phyloP scores from a whole-genome alignment of 352 stramenopile genomes.

The Phytophthora cactorum region DNA sequence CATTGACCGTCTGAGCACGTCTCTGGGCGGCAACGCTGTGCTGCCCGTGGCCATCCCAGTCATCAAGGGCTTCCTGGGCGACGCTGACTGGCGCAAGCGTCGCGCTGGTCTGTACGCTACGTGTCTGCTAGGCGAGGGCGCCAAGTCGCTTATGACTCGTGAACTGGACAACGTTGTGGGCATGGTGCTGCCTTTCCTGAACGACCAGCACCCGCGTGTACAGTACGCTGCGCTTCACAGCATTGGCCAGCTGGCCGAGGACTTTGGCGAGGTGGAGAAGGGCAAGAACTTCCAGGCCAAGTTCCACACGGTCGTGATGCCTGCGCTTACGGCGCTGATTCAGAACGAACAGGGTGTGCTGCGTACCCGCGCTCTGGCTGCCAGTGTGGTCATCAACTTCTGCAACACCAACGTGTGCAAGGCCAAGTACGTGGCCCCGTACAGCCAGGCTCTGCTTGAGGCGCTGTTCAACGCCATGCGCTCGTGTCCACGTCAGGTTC shows the following conservation, averaged over 20 bases:
- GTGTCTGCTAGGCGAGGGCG: slow-evolving; percentile 78
- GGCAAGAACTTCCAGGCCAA: slow-evolving; percentile 90
- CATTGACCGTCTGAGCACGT: slow-evolving; percentile 79
- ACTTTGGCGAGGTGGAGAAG: slow-evolving; percentile 86
- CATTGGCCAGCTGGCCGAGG: slow-evolving; percentile 81
- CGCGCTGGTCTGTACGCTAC: slow-evolving; percentile 81
- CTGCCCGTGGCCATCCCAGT: slow-evolving; percentile 81
- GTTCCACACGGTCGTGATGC: slow-evolving; percentile 71
- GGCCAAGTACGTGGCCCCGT: slow-evolving; percentile 69
- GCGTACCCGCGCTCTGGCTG: slow-evolving; percentile 77
- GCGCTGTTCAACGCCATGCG: slow-evolving; percentile 84
- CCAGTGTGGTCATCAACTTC: slow-evolving; percentile 86
- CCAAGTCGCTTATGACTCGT: slow-evolving; percentile 80
- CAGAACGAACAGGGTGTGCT: slow-evolving; percentile 67
- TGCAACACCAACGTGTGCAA: slow-evolving; percentile 89
- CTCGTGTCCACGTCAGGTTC: slow-evolving; percentile 77
- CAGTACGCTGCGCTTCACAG: slow-evolving; percentile 88
- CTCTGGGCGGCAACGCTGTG: slow-evolving; percentile 75
- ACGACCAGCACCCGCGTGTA: slow-evolving; percentile 75
- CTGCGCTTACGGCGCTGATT: slow-evolving; percentile 71
- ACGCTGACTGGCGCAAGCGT: slow-evolving; percentile 78
- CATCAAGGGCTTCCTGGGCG: slow-evolving; percentile 65
- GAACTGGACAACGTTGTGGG: slow-evolving; percentile 80
- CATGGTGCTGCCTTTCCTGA: slow-evolving; percentile 73
- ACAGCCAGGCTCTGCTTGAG: slow-evolving; percentile 75